Evolutionary conservation across 1,284 basidiomycete species (phyloP).

Genomic region (Exobasidium cylindrosporum): DNA sequence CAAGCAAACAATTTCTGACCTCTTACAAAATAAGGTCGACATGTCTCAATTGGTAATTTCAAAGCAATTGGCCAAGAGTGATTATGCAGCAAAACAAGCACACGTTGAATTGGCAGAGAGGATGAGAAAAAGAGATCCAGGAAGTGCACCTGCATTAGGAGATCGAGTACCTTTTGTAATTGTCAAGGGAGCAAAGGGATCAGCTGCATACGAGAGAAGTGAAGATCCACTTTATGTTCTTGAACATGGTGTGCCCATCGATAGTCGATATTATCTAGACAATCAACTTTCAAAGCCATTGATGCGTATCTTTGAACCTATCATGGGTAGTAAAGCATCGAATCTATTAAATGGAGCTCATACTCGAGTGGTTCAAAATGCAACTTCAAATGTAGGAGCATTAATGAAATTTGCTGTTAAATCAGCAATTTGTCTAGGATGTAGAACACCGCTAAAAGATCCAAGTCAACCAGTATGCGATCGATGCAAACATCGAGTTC

Average conservation of each 20-base stretch:
- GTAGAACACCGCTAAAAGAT: constrained; percentile 50
- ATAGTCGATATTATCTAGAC: constrained; percentile 55
- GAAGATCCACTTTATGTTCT: constrained; percentile 55
- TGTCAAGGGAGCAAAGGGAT: constrained; percentile 52
- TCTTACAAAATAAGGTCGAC: constrained; percentile 55
- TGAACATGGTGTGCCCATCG: constrained; percentile 55
- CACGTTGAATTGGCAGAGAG: constrained; percentile 41
- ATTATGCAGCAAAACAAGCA: constrained; percentile 54
- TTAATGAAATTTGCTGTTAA: constrained; percentile 56
- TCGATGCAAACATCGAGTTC: constrained; percentile 44
- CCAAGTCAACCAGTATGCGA: constrained; percentile 46
- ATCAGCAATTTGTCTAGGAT: constrained; percentile 50
- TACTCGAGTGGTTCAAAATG: constrained; percentile 51
- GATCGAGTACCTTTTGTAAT: constrained; percentile 55
- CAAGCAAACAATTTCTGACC: constrained; percentile 52
- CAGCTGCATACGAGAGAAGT: constrained; percentile 52
- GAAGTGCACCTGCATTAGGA: constrained; percentile 51
- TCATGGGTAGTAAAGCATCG: constrained; percentile 45
- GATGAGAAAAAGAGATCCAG: constrained; percentile 54
- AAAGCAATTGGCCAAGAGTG: constrained; percentile 52
- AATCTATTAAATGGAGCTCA: constrained; percentile 50
- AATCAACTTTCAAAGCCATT: constrained; percentile 54
- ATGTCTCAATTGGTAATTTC: constrained; percentile 55
- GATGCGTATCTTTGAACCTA: constrained; percentile 55
- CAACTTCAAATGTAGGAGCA: constrained; percentile 50